These are phyloP conservation scores for Xylaria curta DNA, from an alignment of 495 filamentous ascomycete genomes.

Conservation along the genomic window DNA sequence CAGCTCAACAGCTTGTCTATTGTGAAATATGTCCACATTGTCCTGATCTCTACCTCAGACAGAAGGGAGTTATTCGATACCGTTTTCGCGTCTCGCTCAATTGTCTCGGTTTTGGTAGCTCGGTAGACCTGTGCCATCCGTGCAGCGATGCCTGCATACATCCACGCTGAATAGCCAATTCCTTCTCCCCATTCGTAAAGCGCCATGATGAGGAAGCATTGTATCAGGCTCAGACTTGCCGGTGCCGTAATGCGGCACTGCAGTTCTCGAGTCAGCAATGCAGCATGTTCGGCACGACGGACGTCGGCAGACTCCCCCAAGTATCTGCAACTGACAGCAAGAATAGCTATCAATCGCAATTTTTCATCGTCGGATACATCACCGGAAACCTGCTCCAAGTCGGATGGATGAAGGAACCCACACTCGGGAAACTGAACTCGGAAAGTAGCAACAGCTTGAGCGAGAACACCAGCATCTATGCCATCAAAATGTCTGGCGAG, in stretches of 20 bases:
- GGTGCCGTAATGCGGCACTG: slow-evolving; percentile 18
- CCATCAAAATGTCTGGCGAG: slow-evolving; percentile 16
- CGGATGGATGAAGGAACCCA: slow-evolving; percentile 17
- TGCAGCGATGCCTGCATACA: slow-evolving; percentile 17
- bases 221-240: slow-evolving; percentile 20
- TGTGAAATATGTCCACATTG: slow-evolving; percentile 18
- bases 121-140: slow-evolving; percentile 25
- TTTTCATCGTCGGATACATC: slow-evolving; percentile 20
- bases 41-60: slow-evolving; percentile 19
- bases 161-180: slow-evolving; percentile 17
- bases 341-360: slow-evolving; percentile 22
- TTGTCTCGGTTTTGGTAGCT: slow-evolving; percentile 12
- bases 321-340: slow-evolving; percentile 20
- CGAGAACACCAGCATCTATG: slow-evolving; percentile 12
- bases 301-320: neutral
- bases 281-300: slow-evolving; percentile 7
- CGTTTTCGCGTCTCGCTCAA: slow-evolving; percentile 13
- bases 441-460: slow-evolving; percentile 16
- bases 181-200: slow-evolving; percentile 26
- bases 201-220: slow-evolving; percentile 24
- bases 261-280: slow-evolving; percentile 9
- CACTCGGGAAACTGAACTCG: slow-evolving; percentile 23
- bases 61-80: neutral
- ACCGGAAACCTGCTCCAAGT: slow-evolving; percentile 8
- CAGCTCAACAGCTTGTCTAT: slow-evolving; percentile 24